A percentile compares a stretch with the other conserved stretches of the same genome.
Conservation (phyloP, 2,329 filamentous ascomycete species). For the Dactylellina drechsleri region DNA sequence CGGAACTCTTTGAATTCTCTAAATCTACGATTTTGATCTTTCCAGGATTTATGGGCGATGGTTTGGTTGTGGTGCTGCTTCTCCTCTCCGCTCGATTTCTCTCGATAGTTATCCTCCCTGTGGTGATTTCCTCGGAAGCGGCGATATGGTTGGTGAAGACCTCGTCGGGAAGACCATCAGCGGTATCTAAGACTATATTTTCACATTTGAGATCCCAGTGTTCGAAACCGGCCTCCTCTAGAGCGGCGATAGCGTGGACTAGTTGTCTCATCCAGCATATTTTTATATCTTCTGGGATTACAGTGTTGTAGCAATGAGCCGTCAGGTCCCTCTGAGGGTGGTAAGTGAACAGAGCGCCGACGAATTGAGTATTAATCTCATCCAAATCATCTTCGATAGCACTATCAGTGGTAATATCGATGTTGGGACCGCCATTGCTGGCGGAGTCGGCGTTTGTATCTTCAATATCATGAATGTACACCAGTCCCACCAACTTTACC, state of each 20-base stretch:
- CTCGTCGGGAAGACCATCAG: slow-evolving; percentile 43
- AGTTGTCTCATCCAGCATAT: slow-evolving; percentile 46
- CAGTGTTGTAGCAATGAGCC: slow-evolving; percentile 27
- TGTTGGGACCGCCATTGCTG: neutral
- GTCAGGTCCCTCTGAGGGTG: slow-evolving; percentile 44
- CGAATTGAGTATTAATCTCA: slow-evolving; percentile 40
- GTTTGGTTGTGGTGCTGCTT: slow-evolving; percentile 43
- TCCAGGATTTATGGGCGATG: slow-evolving; percentile 42
- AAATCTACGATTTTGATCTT: slow-evolving; percentile 51
- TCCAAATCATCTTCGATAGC: slow-evolving; percentile 36
- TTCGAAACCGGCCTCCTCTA: slow-evolving; percentile 47
- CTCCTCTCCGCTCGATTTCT: slow-evolving; percentile 31
- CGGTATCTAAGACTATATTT: slow-evolving; percentile 49
- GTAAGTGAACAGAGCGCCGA: slow-evolving; percentile 44
- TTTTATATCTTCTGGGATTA: slow-evolving; percentile 45
- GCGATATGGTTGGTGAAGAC: slow-evolving; percentile 37
- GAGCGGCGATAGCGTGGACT: slow-evolving; percentile 39
- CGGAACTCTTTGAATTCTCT: slow-evolving; percentile 46
- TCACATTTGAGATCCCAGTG: slow-evolving; percentile 54
- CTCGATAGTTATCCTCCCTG: slow-evolving; percentile 20
- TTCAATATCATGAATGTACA: slow-evolving; percentile 46
- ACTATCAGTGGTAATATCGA: slow-evolving; percentile 10
- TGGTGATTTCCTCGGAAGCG: slow-evolving; percentile 24
- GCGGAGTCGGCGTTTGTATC: neutral
- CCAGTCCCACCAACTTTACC: slow-evolving; percentile 39